phyloP scores from a whole-genome alignment of 2,329 filamentous ascomycete genomes.

The Colletotrichum musae region DNA sequence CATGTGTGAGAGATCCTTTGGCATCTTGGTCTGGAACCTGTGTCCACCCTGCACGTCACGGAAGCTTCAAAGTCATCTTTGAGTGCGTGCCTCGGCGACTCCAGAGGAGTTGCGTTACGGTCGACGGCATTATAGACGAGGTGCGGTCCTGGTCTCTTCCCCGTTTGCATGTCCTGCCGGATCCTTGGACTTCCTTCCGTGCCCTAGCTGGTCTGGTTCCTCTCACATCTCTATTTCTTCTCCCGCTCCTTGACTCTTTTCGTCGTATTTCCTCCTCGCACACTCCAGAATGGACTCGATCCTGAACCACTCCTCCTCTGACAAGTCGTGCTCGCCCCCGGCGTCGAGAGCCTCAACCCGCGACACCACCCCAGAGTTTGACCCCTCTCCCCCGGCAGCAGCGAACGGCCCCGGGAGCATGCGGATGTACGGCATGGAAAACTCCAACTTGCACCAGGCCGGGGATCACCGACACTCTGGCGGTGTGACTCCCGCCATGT shows the following conservation, averaged over 20 bases:
- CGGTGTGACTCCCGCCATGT: slow-evolving; percentile 14
- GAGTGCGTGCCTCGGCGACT: slow-evolving; percentile 12
- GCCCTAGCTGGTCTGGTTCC: slow-evolving; percentile 15
- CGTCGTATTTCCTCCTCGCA: slow-evolving; percentile 2
- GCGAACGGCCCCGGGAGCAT: slow-evolving; percentile 2
- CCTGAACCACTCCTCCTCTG: slow-evolving; percentile 29
- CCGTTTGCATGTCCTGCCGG: slow-evolving; percentile 35
- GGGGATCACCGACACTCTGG: slow-evolving; percentile 9
- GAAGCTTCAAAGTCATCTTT: slow-evolving; percentile 34
- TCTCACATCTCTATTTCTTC: neutral
- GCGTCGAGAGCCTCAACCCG: slow-evolving; percentile 33
- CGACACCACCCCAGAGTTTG: slow-evolving; percentile 35
- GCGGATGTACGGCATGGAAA: slow-evolving; percentile 19
- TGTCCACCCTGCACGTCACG: slow-evolving; percentile 16
- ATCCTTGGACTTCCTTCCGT: slow-evolving; percentile 9
- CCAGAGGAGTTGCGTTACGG: slow-evolving; percentile 22
- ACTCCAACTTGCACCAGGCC: slow-evolving; percentile 5
- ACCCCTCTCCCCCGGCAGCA: neutral
- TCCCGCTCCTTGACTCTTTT: neutral
- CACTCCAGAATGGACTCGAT: slow-evolving; percentile 32
- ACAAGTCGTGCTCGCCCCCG: slow-evolving; percentile 34
- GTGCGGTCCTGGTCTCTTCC: slow-evolving; percentile 23
- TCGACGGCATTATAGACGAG: slow-evolving; percentile 32
- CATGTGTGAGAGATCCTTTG: slow-evolving; percentile 36
- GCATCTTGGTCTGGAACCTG: slow-evolving; percentile 17